A percentile compares a stretch with the other conserved stretches of the same genome.
Conservation (phyloP, 805 yeast species). For the Suhomyces tanzawaensis region DNA sequence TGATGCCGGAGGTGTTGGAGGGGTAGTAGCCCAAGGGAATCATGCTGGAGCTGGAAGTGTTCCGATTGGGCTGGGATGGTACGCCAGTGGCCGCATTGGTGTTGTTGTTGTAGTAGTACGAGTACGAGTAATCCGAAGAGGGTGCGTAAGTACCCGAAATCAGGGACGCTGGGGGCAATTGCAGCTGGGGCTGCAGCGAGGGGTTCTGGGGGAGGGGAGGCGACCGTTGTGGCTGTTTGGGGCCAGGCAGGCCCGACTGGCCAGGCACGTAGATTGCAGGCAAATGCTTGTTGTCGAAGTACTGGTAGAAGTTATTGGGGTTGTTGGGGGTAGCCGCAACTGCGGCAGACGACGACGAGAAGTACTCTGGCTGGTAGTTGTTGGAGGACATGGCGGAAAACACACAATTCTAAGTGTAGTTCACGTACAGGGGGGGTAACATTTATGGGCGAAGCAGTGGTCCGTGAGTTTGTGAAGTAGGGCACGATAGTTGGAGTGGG, state of each 20-base stretch:
- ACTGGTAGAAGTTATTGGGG: conserved; percentile 4
- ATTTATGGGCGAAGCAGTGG: too few species aligned
- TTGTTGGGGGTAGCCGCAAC: background rate
- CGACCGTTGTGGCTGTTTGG: background rate
- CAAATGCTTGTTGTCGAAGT: conserved; percentile 8
- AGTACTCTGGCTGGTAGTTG: conserved; percentile 5
- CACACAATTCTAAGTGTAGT: too few species aligned
- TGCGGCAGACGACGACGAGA: background rate
- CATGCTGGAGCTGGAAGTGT: background rate
- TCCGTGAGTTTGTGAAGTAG: too few species aligned
- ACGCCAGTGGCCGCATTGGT: conserved; percentile 1
- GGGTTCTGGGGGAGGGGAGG: conserved; percentile 1
- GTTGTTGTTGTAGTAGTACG: conserved; percentile 7
- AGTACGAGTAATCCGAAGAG: conserved; percentile 9
- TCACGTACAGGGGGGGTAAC: too few species aligned
- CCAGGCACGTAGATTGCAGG: conserved; percentile 9
- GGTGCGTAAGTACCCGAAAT: conserved; percentile 6
- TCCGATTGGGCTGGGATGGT: background rate
- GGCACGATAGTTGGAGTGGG: too few species aligned
- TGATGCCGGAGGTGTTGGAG: background rate
- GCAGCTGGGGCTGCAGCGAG: conserved; percentile 2
- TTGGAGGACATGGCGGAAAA: conserved; percentile 2
- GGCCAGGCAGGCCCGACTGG: background rate
- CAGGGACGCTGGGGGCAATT: background rate
- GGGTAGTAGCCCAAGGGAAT: conserved; percentile 5